Conservation (phyloP, 2,329 filamentous ascomycete species). For the Stachybotrys elegans region DNA sequence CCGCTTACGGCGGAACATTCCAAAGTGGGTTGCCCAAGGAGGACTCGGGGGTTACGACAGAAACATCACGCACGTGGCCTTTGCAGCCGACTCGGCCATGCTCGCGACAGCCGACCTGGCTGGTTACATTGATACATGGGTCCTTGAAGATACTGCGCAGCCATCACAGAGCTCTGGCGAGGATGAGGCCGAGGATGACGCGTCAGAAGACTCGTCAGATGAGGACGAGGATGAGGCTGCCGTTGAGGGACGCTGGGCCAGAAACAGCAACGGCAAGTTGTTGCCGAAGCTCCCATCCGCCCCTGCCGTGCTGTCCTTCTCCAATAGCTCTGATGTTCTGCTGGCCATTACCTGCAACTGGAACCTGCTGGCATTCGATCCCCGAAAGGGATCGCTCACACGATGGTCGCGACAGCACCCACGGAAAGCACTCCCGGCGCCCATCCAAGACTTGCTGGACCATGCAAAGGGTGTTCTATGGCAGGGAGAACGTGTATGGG, state of each 20-base stretch:
- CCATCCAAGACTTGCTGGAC: conserved; percentile 71
- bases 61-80: conserved; percentile 67
- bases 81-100: conserved; percentile 75
- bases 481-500: conserved; percentile 75
- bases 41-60: conserved; percentile 72
- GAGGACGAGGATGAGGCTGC: conserved; percentile 41
- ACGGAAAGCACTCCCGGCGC: conserved; percentile 64
- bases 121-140: conserved; percentile 84
- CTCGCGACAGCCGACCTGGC: conserved; percentile 76
- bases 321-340: conserved; percentile 46
- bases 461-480: conserved; percentile 80
- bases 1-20: conserved; percentile 48
- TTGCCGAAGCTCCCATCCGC: conserved; percentile 63
- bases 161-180: conserved; percentile 18
- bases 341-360: conserved; percentile 50
- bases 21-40: conserved; percentile 54
- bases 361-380: conserved; percentile 73
- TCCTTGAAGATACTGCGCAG: conserved; percentile 46
- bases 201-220: conserved; percentile 25
- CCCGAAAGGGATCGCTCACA: conserved; percentile 69
- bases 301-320: conserved; percentile 65
- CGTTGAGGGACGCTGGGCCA: conserved; percentile 61
- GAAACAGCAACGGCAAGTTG: conserved; percentile 64
- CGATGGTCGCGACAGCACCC: conserved; percentile 85
- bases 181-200: conserved; percentile 25